Base-by-base conservation (phyloP, 2,329 filamentous ascomycete genomes). In the Colletotrichum sansevieriae region DNA sequence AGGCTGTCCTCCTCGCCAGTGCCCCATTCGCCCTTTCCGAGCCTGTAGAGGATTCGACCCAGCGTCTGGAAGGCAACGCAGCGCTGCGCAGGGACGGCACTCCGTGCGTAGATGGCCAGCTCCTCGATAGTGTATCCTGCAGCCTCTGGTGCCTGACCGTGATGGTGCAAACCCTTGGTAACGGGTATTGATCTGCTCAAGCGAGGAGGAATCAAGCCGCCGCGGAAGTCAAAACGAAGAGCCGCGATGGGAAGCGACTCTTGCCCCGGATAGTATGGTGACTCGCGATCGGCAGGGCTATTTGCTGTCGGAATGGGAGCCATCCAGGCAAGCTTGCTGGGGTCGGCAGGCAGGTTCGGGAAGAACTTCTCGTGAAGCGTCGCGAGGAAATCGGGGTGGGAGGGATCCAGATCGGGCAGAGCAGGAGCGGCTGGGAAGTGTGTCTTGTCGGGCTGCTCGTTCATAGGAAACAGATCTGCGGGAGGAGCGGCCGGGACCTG, bases 351-450 rank as follows among this genome's bases (percentile, higher is more conserved):
- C 1, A 97, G 90, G 71, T 90, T 88, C 12, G 96, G 95, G 80
- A 98, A 99, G 86, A 97, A 99, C 79, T 98, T 97, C 22, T 90
- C 82, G 83, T 97, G 95, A 6, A 99, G 88, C 65, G 93, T 91
- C 54, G 88, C 81, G 66, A 98, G 90, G 82, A 98, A 98, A 75
- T 93, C 85, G 0, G 93, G 91, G 68, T 95, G 93, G 43, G 88
- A 84, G 0, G 95, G 94, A 77, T 98, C 93, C 71, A 98, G 91
- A 68, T 94, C 91, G 11, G 92, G 92, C 6, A 86, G 78, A 47
- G 75, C 77, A 10, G 79, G 83, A 2, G 79, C 82, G n/a, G 78
- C 79, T 10, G 90, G 91, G 78, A 91, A 93, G 80, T 93, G 92
- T 13, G 86, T 84, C 71, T 76, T 77, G 44, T 71, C 68, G 46